Evolutionary conservation across 495 filamentous ascomycete genomes (phyloP).

Genomic region (Delitschia confertaspora): DNA sequence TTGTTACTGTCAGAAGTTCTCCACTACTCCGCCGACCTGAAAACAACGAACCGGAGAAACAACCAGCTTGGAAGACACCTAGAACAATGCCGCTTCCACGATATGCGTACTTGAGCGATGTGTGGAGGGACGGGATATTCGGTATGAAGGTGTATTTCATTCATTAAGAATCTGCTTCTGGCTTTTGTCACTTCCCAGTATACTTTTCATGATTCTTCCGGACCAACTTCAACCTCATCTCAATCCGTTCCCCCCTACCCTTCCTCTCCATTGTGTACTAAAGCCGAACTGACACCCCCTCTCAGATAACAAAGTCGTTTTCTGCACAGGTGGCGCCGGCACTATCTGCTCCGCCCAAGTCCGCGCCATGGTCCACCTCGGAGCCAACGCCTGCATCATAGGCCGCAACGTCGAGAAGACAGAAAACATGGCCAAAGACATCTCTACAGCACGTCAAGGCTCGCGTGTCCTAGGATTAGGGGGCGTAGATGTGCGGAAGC

Average conservation of each 20-base stretch:
- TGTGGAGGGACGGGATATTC: constrained; percentile 82
- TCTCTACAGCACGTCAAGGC: constrained; percentile 65
- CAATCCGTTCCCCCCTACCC: no score
- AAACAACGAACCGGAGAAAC: neutral
- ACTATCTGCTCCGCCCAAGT: constrained; percentile 93
- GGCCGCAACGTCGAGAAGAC: constrained; percentile 89
- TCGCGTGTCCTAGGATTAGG: constrained; percentile 81
- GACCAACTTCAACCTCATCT: no score
- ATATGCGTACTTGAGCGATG: constrained; percentile 65
- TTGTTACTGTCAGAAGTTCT: no score
- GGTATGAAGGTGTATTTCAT: constrained; percentile 50
- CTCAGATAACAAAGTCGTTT: constrained; percentile 74
- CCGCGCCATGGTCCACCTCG: constrained; percentile 78
- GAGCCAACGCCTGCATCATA: constrained; percentile 87
- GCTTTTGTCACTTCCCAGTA: no score
- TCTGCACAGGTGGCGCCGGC: constrained; percentile 91
- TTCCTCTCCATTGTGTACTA: no score
- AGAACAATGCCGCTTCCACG: constrained; percentile 56
- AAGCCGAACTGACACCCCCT: neutral
- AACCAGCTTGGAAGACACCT: neutral
- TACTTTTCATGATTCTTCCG: no score
- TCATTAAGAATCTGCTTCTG: no score
- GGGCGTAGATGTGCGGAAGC: constrained; percentile 70
- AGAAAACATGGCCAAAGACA: constrained; percentile 64
- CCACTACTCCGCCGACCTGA: neutral